phyloP scores from a whole-genome alignment of 495 filamentous ascomycete species.

The Corynascus novoguineensis region DNA sequence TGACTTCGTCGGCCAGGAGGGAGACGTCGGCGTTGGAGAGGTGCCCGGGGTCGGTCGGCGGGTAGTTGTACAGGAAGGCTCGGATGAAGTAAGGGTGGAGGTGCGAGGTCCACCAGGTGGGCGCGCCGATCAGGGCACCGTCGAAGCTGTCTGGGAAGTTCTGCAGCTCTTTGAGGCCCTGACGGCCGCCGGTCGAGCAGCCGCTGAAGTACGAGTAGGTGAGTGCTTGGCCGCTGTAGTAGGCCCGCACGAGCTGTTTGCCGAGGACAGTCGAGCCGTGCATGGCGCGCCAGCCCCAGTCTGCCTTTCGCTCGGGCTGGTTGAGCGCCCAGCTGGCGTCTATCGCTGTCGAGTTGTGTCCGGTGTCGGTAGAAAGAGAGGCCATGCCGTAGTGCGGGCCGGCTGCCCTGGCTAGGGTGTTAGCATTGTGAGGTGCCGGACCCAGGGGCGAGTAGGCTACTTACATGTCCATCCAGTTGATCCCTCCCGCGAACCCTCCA shows the following conservation, averaged over 20 bases:
- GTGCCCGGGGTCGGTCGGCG: conserved; percentile 39
- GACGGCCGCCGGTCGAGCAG: conserved; percentile 52
- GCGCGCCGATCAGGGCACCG: conserved; percentile 58
- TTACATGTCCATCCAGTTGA: conserved; percentile 47
- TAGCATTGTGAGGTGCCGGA: background rate
- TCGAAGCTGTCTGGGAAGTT: conserved; percentile 52
- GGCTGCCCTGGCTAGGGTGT: conserved; percentile 10
- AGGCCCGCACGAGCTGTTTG: conserved; percentile 10
- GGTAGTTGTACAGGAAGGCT: conserved; percentile 31
- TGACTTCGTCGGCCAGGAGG: conserved; percentile 45
- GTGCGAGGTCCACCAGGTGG: conserved; percentile 47
- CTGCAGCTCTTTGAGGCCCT: conserved; percentile 48
- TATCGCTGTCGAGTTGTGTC: conserved; percentile 42
- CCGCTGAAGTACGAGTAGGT: conserved; percentile 48
- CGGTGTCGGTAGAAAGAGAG: conserved; percentile 51
- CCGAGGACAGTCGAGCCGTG: conserved; percentile 39
- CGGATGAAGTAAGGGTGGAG: conserved; percentile 35
- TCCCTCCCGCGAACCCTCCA: conserved; percentile 44
- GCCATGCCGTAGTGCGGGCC: conserved; percentile 43
- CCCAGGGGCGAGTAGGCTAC: conserved; percentile 1
- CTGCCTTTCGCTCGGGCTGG: conserved; percentile 32
- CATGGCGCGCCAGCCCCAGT: conserved; percentile 49
- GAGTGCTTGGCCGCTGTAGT: conserved; percentile 30
- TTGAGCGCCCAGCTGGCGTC: conserved; percentile 47
- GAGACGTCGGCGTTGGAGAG: conserved; percentile 46